Conservation (phyloP, 179 eudicot species). For the Spinacia oleracea region DNA sequence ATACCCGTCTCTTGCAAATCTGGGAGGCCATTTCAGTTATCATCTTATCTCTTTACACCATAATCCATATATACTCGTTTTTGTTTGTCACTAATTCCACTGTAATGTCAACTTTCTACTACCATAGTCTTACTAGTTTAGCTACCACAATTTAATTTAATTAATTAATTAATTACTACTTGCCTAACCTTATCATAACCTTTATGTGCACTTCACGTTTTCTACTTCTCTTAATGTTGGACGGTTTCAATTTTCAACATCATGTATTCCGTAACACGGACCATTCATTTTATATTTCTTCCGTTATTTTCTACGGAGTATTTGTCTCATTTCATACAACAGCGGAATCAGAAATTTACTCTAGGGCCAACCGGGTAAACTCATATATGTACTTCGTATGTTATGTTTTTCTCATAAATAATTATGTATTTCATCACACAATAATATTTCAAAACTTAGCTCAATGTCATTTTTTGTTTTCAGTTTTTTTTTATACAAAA, state of each 20-base stretch:
- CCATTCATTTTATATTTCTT: too few relatives aligned
- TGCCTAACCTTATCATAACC: slow-evolving; percentile 19
- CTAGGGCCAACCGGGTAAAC: too few relatives aligned
- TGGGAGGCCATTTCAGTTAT: slow-evolving; percentile 23
- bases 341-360: too few relatives aligned
- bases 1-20: slow-evolving; percentile 15
- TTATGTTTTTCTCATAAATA: too few relatives aligned
- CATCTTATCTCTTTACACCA: slow-evolving; percentile 14
- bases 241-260: slow-evolving; percentile 7
- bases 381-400: too few relatives aligned
- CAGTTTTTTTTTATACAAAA: too few relatives aligned
- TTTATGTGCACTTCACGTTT: slow-evolving; percentile 17
- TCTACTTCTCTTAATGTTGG: background rate
- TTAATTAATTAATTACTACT: background rate
- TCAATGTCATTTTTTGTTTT: too few relatives aligned
- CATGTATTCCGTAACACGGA: background rate
- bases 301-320: too few relatives aligned
- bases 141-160: background rate
- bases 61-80: too few relatives aligned
- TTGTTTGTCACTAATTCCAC: background rate
- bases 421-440: too few relatives aligned
- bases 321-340: too few relatives aligned
- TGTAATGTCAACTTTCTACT: slow-evolving; percentile 14
- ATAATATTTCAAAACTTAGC: too few relatives aligned
- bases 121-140: background rate